These are phyloP conservation scores for Yamadazyma scolyti DNA, from an alignment of 805 yeast genomes.

Conservation along the genomic window DNA sequence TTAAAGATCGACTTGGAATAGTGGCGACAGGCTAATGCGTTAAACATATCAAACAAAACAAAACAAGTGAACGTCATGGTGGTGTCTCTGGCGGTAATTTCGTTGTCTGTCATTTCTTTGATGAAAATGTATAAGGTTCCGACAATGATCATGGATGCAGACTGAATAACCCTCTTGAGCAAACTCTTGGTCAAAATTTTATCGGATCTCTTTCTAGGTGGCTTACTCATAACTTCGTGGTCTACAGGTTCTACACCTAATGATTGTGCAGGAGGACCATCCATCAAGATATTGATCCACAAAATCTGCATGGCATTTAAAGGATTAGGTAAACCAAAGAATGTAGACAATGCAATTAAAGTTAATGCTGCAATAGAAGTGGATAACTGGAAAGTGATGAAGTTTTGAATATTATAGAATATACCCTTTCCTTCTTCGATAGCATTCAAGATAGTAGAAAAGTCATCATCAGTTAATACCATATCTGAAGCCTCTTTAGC, in stretches of 20 bases:
- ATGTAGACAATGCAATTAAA: slow-evolving; percentile 80
- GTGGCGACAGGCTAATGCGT: slow-evolving; percentile 92
- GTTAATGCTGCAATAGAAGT: slow-evolving; percentile 95
- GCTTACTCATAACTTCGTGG: slow-evolving; percentile 89
- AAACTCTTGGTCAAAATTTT: slow-evolving; percentile 72
- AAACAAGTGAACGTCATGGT: slow-evolving; percentile 99
- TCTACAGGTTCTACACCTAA: slow-evolving; percentile 97
- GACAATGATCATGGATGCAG: slow-evolving; percentile 70
- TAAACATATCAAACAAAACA: slow-evolving; percentile 94
- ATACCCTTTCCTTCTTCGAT: slow-evolving; percentile 98
- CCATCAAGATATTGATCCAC: slow-evolving; percentile 97
- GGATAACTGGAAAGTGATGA: slow-evolving; percentile 90
- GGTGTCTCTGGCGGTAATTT: slow-evolving; percentile 90
- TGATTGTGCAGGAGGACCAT: slow-evolving; percentile 98
- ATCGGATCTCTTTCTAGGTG: slow-evolving; percentile 90
- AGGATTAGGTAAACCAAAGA: slow-evolving; percentile 88
- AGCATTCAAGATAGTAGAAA: slow-evolving; percentile 88
- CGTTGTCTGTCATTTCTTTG: slow-evolving; percentile 79
- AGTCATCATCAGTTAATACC: slow-evolving; percentile 96
- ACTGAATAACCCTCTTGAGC: slow-evolving; percentile 66
- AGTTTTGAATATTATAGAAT: slow-evolving; percentile 91
- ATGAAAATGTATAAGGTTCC: slow-evolving; percentile 90
- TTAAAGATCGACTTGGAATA: slow-evolving; percentile 78
- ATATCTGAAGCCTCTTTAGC: slow-evolving; percentile 98
- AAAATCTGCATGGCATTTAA: slow-evolving; percentile 96